Evolutionary conservation across 306 rosid species (phyloP), one percentile per base, ranked within the genome.

Genomic region (Mucuna pruriens): DNA sequence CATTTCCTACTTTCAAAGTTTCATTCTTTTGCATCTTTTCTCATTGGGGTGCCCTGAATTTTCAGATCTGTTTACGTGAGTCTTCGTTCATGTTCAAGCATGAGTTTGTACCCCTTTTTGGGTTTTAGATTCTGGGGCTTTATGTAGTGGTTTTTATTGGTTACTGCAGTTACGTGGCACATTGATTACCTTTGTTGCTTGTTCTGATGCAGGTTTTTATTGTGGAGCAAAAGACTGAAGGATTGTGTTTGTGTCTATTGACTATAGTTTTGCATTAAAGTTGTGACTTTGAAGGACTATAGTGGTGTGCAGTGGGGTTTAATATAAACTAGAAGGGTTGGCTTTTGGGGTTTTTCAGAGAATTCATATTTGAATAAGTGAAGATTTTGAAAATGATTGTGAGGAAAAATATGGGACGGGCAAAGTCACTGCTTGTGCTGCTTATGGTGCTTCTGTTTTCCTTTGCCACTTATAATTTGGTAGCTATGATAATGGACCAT

Each of bases 391-490:
- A 60, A 79, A 94, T 94, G 97, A 83, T 80, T 71, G 90, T 89
- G 88, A 91, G 91, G 81, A 92, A 88, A 71, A 69, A 26, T 81
- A 82, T 88, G 88, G 93, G 97, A 33, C 89, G 97, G 74, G 87
- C 54, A 10, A 88, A 88, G 45, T 85, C 92, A 29, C 51, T 88
- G 29, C 86, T 94, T 73, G n/a, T 88, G 86, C 70, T 89, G 79
- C 93, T 92, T 69, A 77, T 91, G 81, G 89, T 89, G 40, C 82
- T 94, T 77, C 91, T 92, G n/a, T 92, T 92, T 85, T 81, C 71
- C 76, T 78, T 94, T 61, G 98, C 92, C 6, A 73, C 96, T 9
- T 92, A 92, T 76, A 94, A 94, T 81, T 85, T 92, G 84, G 81
- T 90, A 52, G 80, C 86, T n/a, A 83, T 90, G 82, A 76, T 90